These are phyloP conservation scores for Xenosphaeropsis pyriputrescens DNA, from an alignment of 2,329 filamentous ascomycete species.

Conservation along the genomic window DNA sequence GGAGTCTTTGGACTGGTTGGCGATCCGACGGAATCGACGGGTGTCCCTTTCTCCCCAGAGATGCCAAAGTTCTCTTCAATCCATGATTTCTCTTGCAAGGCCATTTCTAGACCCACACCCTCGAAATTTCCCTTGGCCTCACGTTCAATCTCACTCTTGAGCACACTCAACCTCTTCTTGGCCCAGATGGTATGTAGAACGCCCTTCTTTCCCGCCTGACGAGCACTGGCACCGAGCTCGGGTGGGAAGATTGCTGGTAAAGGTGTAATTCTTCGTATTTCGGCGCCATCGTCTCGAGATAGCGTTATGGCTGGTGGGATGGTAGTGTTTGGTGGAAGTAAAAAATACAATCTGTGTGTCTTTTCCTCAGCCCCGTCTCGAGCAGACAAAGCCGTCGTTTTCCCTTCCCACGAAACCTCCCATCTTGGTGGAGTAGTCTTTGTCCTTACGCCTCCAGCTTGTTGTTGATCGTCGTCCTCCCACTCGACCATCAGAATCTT, in stretches of 20 bases:
- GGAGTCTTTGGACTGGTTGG: conserved; percentile 46
- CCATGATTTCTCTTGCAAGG: conserved; percentile 70
- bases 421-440: conserved; percentile 30
- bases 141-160: conserved; percentile 61
- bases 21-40: conserved; percentile 10
- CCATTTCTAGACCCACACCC: conserved; percentile 75
- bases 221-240: conserved; percentile 52
- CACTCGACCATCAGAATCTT: conserved; percentile 93
- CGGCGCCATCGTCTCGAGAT: conserved; percentile 14
- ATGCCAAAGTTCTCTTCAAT: conserved; percentile 60
- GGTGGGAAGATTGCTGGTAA: conserved; percentile 77
- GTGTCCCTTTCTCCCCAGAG: background rate
- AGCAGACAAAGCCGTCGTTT: conserved; percentile 50
- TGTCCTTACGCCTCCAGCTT: conserved; percentile 19
- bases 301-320: conserved; percentile 63
- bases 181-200: conserved; percentile 87
- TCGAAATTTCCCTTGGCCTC: conserved; percentile 65
- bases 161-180: conserved; percentile 60
- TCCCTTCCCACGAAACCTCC: conserved; percentile 76
- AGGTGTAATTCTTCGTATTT: conserved; percentile 52
- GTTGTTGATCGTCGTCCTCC: conserved; percentile 43
- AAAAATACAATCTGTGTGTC: conserved; percentile 56
- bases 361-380: conserved; percentile 20
- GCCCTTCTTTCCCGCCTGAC: conserved; percentile 58
- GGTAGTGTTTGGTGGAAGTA: conserved; percentile 57